These are phyloP conservation scores for Picocystis salinarum DNA, from an alignment of 139 green algal genomes.

Conservation along the genomic window DNA sequence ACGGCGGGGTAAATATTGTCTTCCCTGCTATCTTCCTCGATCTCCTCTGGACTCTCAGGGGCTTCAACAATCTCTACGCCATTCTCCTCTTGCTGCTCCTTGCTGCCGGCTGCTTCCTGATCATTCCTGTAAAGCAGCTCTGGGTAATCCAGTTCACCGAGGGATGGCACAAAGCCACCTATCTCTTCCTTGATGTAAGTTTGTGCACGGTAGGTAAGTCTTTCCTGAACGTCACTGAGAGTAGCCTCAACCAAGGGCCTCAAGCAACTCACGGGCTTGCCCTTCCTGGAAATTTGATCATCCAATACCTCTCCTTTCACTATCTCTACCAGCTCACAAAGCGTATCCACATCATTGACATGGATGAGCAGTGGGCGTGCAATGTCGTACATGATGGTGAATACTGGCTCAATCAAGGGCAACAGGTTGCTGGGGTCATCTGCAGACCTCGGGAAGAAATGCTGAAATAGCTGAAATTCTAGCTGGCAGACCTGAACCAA, in stretches of 20 bases:
- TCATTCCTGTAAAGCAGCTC: slow-evolving; percentile 37
- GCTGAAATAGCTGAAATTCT: slow-evolving; percentile 67
- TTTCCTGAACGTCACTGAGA: slow-evolving; percentile 73
- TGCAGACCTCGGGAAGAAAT: slow-evolving; percentile 53
- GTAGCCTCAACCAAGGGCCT: slow-evolving; percentile 45
- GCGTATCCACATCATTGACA: slow-evolving; percentile 51
- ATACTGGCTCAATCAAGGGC: slow-evolving; percentile 62
- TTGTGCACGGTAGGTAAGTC: slow-evolving; percentile 66
- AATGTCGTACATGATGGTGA: slow-evolving; percentile 70
- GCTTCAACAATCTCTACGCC: no score
- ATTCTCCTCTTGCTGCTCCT: neutral
- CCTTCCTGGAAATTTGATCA: slow-evolving; percentile 15
- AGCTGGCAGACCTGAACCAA: slow-evolving; percentile 63
- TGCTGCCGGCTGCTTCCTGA: neutral
- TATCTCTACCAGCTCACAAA: slow-evolving; percentile 75
- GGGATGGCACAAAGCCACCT: slow-evolving; percentile 27
- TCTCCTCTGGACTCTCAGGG: slow-evolving; percentile 1
- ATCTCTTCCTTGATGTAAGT: slow-evolving; percentile 73
- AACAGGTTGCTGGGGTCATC: slow-evolving; percentile 23
- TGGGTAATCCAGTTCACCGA: slow-evolving; percentile 68
- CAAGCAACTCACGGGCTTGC: slow-evolving; percentile 41
- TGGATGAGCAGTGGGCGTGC: slow-evolving; percentile 56
- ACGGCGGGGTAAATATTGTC: slow-evolving; percentile 69
- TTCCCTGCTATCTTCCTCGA: slow-evolving; percentile 7
- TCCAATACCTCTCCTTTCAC: slow-evolving; percentile 44